phyloP scores from a whole-genome alignment of 1,284 basidiomycete species.

The Cryptococcus sp. region DNA sequence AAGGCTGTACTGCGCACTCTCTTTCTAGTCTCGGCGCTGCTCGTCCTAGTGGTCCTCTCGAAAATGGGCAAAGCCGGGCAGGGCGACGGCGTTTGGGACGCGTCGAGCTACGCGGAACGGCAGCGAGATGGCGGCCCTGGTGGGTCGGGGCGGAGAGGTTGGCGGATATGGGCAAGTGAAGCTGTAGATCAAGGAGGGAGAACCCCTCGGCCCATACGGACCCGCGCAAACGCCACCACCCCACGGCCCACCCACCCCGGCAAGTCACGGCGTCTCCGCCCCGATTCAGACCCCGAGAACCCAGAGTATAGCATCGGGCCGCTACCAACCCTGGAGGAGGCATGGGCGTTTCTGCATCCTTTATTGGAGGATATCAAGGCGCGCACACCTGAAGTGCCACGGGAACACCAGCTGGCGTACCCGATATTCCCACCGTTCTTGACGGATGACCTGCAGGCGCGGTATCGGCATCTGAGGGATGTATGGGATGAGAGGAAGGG shows the following conservation, averaged over 20 bases:
- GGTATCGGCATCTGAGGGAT: slow-evolving; percentile 37
- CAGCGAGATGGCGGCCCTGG: not conserved
- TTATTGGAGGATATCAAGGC: slow-evolving; percentile 32
- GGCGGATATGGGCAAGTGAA: not conserved
- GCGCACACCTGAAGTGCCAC: slow-evolving; percentile 24
- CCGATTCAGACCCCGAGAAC: slow-evolving; percentile 20
- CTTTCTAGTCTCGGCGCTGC: not conserved
- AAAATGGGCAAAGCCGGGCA: slow-evolving; percentile 5
- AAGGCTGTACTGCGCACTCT: slow-evolving; percentile 14
- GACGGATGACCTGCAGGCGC: slow-evolving; percentile 30
- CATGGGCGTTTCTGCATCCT: slow-evolving; percentile 35
- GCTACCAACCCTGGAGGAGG: slow-evolving; percentile 37
- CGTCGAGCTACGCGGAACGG: slow-evolving; percentile 27
- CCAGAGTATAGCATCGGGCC: slow-evolving; percentile 23
- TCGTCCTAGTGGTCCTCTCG: slow-evolving; percentile 10
- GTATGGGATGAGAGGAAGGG: slow-evolving; percentile 27
- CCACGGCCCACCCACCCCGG: slow-evolving; percentile 8
- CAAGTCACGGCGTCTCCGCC: slow-evolving; percentile 20
- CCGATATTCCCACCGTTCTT: slow-evolving; percentile 42
- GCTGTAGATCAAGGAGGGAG: not conserved
- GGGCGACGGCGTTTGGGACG: slow-evolving; percentile 34
- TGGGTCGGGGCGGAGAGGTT: slow-evolving; percentile 1
- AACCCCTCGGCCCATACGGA: not conserved
- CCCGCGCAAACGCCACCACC: slow-evolving; percentile 2
- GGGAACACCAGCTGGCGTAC: slow-evolving; percentile 37